Base-by-base conservation (phyloP, 176 grass and related monocot genomes). In the Oryza punctata region DNA sequence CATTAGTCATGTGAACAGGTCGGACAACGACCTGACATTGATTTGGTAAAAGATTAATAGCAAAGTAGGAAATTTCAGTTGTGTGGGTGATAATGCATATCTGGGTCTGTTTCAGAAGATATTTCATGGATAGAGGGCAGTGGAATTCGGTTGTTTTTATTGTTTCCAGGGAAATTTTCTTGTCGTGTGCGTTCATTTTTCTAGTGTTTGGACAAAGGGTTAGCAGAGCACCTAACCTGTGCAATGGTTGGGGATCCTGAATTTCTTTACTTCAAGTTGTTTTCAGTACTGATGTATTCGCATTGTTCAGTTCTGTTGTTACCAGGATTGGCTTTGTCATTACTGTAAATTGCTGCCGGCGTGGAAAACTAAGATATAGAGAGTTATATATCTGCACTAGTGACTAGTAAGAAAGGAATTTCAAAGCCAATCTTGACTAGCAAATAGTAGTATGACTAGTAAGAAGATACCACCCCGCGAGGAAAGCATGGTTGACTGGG, bases 181-280 rank as follows among this genome's bases (percentile, higher is more conserved):
- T 81, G 82, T 44, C 30, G 16, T 38, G 3, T 73, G 37, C 68
- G 40, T 80, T 81, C 1, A 57, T 70, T 85, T 9, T 67, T 84
- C 24, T 65, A 12, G 27, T 40, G 40, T 81, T 46, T 41, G 40
- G 82, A 70, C 77, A 70, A 63, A 5, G 37, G 70, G 72, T 49
- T 2, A 49, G 14, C 46, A 23, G 8, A 74, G 10, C 26, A 76
- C 41, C 5, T 8, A 76, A 10, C 40, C 76, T 65, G 63, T 64
- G 7, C 12, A 59, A 67, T n/a, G 23, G 24, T 40, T 38, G 78
- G 70, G 63, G 50, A 43, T 89, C 64, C 6, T 25, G 65, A 33
- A 16, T 24, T 44, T 65, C 1, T 70, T 76, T 21, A 19, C 52
- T 65, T 26, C 50, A 14, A 81, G 65, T 76, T 76, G 65, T 50